phyloP scores from a whole-genome alignment of 2,329 filamentous ascomycete genomes.

The Colletotrichum zoysiae region DNA sequence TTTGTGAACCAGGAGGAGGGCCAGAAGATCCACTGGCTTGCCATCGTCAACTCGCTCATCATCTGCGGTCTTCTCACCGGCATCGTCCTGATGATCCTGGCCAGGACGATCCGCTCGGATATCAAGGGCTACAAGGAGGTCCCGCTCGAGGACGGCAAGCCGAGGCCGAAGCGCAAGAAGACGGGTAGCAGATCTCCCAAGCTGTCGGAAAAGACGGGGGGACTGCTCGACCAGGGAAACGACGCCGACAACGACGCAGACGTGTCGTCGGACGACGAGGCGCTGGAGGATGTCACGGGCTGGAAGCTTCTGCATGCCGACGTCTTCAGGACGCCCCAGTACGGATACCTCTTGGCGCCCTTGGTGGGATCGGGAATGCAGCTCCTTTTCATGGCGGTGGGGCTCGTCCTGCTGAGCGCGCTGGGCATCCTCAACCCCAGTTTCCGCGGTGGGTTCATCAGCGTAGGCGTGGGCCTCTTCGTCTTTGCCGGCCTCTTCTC shows the following conservation, averaged over 20 bases:
- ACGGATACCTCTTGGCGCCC: constrained; percentile 81
- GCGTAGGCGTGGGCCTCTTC: constrained; percentile 85
- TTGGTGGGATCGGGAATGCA: constrained; percentile 89
- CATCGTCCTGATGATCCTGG: constrained; percentile 84
- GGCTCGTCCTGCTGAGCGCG: constrained; percentile 78
- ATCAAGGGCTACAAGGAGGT: constrained; percentile 80
- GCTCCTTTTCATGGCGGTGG: constrained; percentile 83
- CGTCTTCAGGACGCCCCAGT: constrained; percentile 81
- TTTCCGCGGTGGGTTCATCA: constrained; percentile 91
- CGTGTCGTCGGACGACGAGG: constrained; percentile 75
- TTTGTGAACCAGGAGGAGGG: constrained; percentile 90
- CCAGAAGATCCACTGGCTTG: constrained; percentile 86
- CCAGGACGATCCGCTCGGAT: constrained; percentile 82
- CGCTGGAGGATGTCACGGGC: constrained; percentile 82
- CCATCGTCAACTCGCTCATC: constrained; percentile 87
- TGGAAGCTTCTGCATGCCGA: constrained; percentile 94
- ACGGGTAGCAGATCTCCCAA: constrained; percentile 47
- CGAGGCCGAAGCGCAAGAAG: constrained; percentile 65
- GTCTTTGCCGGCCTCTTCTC: constrained; percentile 87
- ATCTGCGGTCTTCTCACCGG: constrained; percentile 84
- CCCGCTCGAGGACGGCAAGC: constrained; percentile 74
- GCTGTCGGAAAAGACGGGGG: constrained; percentile 63
- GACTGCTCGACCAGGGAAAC: constrained; percentile 71
- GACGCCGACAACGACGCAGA: constrained; percentile 67
- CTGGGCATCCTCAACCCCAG: constrained; percentile 86